Percentiles rank a stretch among this genome's conserved stretches.
Conservation (phyloP, 192 early-diverging fungal species). For the Coemansia sp. region DNA sequence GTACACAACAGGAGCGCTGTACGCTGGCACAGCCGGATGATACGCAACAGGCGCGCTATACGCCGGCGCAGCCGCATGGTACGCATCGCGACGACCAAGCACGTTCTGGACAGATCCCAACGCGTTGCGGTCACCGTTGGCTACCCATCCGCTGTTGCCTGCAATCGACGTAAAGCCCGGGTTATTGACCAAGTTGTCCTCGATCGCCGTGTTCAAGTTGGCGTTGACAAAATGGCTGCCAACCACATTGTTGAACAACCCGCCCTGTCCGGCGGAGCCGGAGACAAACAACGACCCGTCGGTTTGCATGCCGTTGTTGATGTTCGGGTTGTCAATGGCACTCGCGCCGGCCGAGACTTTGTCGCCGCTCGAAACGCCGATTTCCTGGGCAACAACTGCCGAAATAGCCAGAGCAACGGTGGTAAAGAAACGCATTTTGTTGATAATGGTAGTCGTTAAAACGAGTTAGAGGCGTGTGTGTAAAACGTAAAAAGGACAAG, state of each 20-base stretch:
- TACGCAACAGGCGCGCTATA: slow-evolving; percentile 7
- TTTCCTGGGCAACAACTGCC: slow-evolving; percentile 27
- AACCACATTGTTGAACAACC: slow-evolving; percentile 25
- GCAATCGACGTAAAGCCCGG: slow-evolving; percentile 10
- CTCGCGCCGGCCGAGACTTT: slow-evolving; percentile 20
- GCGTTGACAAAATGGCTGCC: slow-evolving; percentile 21
- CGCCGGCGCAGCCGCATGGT: slow-evolving; percentile 5
- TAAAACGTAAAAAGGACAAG: background rate
- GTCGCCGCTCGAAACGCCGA: slow-evolving; percentile 20
- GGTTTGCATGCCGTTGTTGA: slow-evolving; percentile 35
- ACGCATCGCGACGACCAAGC: slow-evolving; percentile 17
- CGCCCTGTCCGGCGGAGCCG: slow-evolving; percentile 1
- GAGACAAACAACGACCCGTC: slow-evolving; percentile 27
- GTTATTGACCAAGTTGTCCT: slow-evolving; percentile 40
- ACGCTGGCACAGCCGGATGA: slow-evolving; percentile 1
- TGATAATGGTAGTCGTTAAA: slow-evolving; percentile 1
- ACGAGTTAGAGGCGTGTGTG: background rate
- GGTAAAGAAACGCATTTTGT: slow-evolving; percentile 25
- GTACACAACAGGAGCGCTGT: slow-evolving; percentile 9
- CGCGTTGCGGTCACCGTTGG: slow-evolving; percentile 28
- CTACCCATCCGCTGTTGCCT: slow-evolving; percentile 35
- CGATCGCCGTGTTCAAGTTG: slow-evolving; percentile 17
- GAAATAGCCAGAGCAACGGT: slow-evolving; percentile 15
- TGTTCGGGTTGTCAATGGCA: slow-evolving; percentile 31
- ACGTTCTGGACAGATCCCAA: slow-evolving; percentile 29